Evolutionary conservation across 441 rosid species (phyloP).

Genomic region (Codiaeum variegatum): DNA sequence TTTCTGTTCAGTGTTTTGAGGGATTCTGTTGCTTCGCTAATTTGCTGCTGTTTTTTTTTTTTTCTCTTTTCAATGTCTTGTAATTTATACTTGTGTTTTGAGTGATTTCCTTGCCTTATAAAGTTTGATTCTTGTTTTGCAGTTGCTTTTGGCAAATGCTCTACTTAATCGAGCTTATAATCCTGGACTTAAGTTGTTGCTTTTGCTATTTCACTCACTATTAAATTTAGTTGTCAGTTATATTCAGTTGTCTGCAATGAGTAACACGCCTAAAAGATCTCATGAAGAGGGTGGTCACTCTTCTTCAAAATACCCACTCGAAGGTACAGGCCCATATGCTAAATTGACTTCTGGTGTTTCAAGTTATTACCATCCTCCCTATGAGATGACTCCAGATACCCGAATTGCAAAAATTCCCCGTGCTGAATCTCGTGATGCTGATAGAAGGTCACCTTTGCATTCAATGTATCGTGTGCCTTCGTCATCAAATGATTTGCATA

Average conservation of each 20-base stretch:
- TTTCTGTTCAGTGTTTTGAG: no score
- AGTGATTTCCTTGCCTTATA: neutral
- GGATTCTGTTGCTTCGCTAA: no score
- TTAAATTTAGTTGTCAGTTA: neutral
- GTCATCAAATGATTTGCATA: slow-evolving; percentile 51
- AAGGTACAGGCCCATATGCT: slow-evolving; percentile 58
- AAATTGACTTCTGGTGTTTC: slow-evolving; percentile 51
- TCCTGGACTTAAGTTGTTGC: neutral
- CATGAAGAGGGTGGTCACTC: slow-evolving; percentile 77
- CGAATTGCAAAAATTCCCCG: slow-evolving; percentile 62
- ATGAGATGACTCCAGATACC: slow-evolving; percentile 54
- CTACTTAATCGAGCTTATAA: neutral
- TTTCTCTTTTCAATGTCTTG: neutral
- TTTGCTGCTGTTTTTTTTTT: neutral
- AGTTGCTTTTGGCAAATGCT: slow-evolving; percentile 18
- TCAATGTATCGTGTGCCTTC: slow-evolving; percentile 53
- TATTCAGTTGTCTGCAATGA: slow-evolving; percentile 39
- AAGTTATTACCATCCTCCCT: slow-evolving; percentile 46
- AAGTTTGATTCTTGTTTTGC: slow-evolving; percentile 11
- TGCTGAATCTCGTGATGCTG: slow-evolving; percentile 69
- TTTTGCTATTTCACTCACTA: neutral
- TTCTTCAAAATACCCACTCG: slow-evolving; percentile 67
- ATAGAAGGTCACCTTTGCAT: slow-evolving; percentile 80
- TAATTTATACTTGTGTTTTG: neutral
- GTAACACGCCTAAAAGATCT: slow-evolving; percentile 81